Percentiles rank a stretch among this genome's conserved stretches.
These are phyloP conservation scores for Lentinula boryana DNA, from an alignment of 768 basidiomycete genomes.

Conservation along the genomic window DNA sequence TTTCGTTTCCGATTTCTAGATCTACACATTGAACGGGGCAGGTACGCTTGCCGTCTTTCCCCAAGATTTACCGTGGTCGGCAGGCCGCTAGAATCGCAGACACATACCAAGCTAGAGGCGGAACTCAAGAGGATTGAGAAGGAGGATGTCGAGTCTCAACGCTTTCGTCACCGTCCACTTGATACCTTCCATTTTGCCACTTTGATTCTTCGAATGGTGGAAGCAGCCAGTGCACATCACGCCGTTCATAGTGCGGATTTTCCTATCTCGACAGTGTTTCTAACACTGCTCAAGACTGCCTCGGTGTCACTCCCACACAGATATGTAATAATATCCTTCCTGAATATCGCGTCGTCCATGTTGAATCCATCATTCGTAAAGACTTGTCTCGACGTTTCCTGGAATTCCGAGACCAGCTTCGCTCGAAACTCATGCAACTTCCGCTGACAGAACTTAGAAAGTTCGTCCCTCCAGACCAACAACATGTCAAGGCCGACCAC, in stretches of 20 bases:
- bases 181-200: slow-evolving; percentile 5
- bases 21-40: not conserved
- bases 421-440: not conserved
- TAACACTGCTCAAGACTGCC: slow-evolving; percentile 5
- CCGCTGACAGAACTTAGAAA: not conserved
- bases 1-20: not conserved
- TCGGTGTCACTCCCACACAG: slow-evolving; percentile 5
- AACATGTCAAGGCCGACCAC: not conserved
- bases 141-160: slow-evolving; percentile 1
- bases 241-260: not conserved
- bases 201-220: slow-evolving; percentile 7
- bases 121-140: not conserved
- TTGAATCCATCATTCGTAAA: slow-evolving; percentile 8
- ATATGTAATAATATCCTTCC: slow-evolving; percentile 7
- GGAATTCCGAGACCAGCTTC: not conserved
- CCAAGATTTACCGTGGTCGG: not conserved
- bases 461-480: not conserved
- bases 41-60: slow-evolving; percentile 1
- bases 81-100: not conserved
- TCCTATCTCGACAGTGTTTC: not conserved
- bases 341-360: slow-evolving; percentile 6
- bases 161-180: not conserved
- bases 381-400: not conserved
- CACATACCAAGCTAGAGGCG: not conserved
- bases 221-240: not conserved